Evolutionary conservation across 345 rosid genomes (phyloP), one percentile per base, ranked within the genome.

Genomic region (Excoecaria agallocha): DNA sequence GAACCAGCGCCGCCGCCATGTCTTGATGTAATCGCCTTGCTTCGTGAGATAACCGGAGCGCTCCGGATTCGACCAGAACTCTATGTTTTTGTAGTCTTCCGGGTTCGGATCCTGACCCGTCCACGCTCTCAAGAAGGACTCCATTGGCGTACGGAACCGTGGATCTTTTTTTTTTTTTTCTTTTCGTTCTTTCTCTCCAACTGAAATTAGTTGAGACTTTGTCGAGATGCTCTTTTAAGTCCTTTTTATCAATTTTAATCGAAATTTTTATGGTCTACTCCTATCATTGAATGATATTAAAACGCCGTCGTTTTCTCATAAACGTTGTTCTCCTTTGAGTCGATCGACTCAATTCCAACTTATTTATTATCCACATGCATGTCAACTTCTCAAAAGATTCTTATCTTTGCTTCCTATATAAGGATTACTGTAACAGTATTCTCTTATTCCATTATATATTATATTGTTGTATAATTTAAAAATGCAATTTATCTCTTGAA

Each of bases 1-100:
- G 73, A 79, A 79, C 82, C 82, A 79, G 24, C 82, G 75, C 12
- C 79, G 82, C 1, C 82, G 39, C 82, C 78, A 79, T 3, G 78
- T 79, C 72, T 75, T 75, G 68, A 79, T 70, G 73, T 74, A 74
- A 66, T 75, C 76, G 12, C 82, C 82, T 70, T 79, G 82, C 73
- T 79, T 79, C 4, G 78, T 75, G 5, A 79, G 63, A 72, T 75
- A 79, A 0, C 82, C 82, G 38, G 76, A 37, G 13, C 82, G 68
- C 66, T 79, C 82, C 12, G 82, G 82, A 45, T 70, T 75, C 22
- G 82, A 63, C 82, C 82, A 79, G 76, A 79, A 79, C 7, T 79
- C 73, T 20, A 79, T 43, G 66, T 65, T 66, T 49, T 46, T 71
- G 78, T 79, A 79, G 58, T 70, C 78, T 3, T 74, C 76, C 16